These are phyloP conservation scores for Boletus speciosus DNA, from an alignment of 768 basidiomycete species.

Conservation along the genomic window DNA sequence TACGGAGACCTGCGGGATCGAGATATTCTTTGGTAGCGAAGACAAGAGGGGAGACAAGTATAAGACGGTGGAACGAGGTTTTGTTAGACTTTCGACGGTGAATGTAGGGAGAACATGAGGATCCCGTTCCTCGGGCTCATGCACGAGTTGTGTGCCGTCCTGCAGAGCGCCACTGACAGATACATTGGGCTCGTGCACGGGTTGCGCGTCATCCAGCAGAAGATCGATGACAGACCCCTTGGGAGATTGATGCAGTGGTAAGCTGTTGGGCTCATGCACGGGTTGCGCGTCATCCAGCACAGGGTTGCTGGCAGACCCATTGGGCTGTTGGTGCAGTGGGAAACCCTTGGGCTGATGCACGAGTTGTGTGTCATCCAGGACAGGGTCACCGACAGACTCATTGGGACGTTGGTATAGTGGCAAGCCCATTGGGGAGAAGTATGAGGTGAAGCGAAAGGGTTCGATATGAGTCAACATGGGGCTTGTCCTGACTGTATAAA, in stretches of 20 bases:
- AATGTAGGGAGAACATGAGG: slow-evolving; percentile 60
- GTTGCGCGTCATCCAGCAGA: background rate
- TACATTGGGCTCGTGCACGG: background rate
- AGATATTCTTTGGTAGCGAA: slow-evolving; percentile 53
- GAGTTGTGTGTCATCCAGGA: background rate
- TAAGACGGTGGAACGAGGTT: slow-evolving; percentile 51
- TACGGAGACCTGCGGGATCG: slow-evolving; percentile 21
- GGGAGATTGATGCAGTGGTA: background rate
- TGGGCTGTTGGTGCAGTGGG: background rate
- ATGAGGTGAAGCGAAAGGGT: background rate
- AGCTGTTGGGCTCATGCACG: background rate
- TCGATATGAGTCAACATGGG: background rate
- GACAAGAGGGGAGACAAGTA: slow-evolving; percentile 87
- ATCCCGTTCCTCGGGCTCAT: slow-evolving; percentile 30
- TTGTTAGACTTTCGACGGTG: slow-evolving; percentile 33
- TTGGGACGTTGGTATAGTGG: slow-evolving; percentile 1
- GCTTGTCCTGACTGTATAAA: slow-evolving; percentile 5
- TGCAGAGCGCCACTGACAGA: background rate
- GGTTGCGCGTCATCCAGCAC: background rate
- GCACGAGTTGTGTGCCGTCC: background rate
- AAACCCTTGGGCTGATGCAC: background rate
- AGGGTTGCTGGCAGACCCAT: background rate
- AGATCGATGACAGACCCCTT: background rate
- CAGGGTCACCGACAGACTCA: background rate
- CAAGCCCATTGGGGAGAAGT: slow-evolving; percentile 17